Evolutionary conservation across 192 early-diverging fungal genomes (phyloP).

Genomic region (Coemansia sp.): DNA sequence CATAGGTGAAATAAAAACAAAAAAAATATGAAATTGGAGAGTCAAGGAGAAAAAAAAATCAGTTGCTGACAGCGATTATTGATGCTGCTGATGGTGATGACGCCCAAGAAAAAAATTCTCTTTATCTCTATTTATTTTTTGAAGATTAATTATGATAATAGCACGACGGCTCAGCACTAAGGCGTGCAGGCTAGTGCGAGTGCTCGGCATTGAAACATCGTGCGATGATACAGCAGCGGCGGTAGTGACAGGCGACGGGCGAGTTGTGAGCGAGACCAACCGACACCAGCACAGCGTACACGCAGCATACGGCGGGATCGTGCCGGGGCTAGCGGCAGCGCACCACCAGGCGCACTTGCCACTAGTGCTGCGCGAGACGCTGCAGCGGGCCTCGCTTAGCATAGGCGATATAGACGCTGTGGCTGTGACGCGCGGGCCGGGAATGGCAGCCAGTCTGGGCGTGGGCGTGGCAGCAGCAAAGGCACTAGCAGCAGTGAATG

Average conservation of each 20-base stretch:
- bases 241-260: conserved; percentile 65
- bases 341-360: conserved; percentile 69
- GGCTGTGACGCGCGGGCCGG: conserved; percentile 78
- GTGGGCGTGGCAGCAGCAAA: conserved; percentile 75
- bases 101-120: not conserved
- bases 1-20: not conserved
- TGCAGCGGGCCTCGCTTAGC: conserved; percentile 57
- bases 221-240: conserved; percentile 82
- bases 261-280: conserved; percentile 64
- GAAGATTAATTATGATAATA: not conserved
- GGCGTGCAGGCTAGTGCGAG: conserved; percentile 5
- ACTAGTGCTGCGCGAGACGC: conserved; percentile 61
- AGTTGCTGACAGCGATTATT: not conserved
- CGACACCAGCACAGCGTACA: conserved; percentile 68
- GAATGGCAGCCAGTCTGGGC: conserved; percentile 66
- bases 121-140: too few species aligned
- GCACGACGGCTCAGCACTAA: not conserved
- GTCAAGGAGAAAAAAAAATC: not conserved
- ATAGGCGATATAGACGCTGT: conserved; percentile 66
- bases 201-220: conserved; percentile 75
- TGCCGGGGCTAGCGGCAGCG: conserved; percentile 67
- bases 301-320: conserved; percentile 74
- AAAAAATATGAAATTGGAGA: not conserved
- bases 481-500: conserved; percentile 65
- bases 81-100: not conserved